A percentile compares a stretch with the other conserved stretches of the same genome.
phyloP scores from a whole-genome alignment of 768 basidiomycete species.

The Mycena venus region DNA sequence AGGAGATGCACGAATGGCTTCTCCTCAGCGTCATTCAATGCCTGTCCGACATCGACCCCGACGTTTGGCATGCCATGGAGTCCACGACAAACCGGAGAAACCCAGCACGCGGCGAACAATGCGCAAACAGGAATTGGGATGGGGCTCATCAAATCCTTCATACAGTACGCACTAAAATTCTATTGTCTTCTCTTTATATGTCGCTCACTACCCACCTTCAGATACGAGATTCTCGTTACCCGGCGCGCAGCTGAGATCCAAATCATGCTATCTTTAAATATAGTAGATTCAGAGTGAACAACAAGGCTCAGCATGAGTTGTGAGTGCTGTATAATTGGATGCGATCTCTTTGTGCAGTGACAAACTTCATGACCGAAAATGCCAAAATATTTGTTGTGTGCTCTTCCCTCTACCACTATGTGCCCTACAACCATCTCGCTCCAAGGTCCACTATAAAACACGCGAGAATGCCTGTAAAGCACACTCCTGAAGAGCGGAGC shows the following conservation, averaged over 20 bases:
- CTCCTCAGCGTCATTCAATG: neutral
- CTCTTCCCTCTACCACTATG: no score
- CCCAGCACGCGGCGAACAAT: conserved; percentile 19
- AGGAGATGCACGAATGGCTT: no score
- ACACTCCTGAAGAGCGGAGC: no score
- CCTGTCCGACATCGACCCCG: neutral
- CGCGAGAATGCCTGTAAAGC: no score
- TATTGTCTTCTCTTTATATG: neutral
- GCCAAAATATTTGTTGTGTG: no score
- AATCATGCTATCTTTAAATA: conserved; percentile 7
- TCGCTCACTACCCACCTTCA: neutral
- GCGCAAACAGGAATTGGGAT: conserved; percentile 4
- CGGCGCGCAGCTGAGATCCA: conserved; percentile 1
- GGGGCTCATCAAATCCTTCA: conserved; percentile 12
- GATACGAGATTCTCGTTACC: conserved; percentile 13
- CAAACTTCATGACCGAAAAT: no score
- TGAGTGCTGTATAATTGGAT: no score
- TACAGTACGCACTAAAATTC: neutral
- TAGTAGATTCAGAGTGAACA: neutral
- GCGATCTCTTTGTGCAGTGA: no score
- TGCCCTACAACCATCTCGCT: no score
- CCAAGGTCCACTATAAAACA: no score
- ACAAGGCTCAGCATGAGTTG: no score
- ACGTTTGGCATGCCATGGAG: conserved; percentile 2
- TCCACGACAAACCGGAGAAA: conserved; percentile 22